A percentile compares a stretch with the other conserved stretches of the same genome.
Evolutionary conservation across 2,329 filamentous ascomycete species (phyloP).

Genomic region (Leptographium radiaticola): DNA sequence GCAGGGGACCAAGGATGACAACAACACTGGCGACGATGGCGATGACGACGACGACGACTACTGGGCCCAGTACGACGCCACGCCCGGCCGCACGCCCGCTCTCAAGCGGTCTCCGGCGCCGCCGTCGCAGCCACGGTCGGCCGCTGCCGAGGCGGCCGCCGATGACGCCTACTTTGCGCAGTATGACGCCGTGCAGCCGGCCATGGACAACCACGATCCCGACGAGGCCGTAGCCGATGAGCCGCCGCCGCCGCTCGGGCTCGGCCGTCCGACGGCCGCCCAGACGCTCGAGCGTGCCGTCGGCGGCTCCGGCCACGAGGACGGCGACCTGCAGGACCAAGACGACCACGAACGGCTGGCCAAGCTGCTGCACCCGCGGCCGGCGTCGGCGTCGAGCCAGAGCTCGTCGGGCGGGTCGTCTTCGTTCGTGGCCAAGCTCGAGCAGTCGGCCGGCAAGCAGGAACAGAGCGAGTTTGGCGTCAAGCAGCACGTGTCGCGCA

Average conservation of each 20-base stretch:
- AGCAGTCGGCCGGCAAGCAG: constrained; percentile 40
- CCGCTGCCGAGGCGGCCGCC: constrained; percentile 18
- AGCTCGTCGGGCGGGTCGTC: constrained; percentile 35
- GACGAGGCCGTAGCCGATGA: constrained; percentile 40
- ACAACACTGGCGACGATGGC: constrained; percentile 12
- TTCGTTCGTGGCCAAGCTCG: constrained; percentile 47
- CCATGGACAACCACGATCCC: constrained; percentile 71
- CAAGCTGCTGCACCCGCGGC: constrained; percentile 40
- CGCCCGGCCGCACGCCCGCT: constrained; percentile 51
- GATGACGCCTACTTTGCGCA: constrained; percentile 66
- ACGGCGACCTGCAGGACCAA: constrained; percentile 25
- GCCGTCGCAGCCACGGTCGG: constrained; percentile 11
- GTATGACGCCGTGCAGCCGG: constrained; percentile 67
- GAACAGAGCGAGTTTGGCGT: constrained; percentile 59
- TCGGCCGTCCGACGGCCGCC: constrained; percentile 7
- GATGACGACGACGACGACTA: constrained; percentile 56
- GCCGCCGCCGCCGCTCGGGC: not conserved
- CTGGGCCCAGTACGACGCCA: constrained; percentile 67
- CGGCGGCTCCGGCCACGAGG: constrained; percentile 29
- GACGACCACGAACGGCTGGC: constrained; percentile 21
- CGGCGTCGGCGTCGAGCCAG: constrained; percentile 44
- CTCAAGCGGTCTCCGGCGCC: constrained; percentile 51
- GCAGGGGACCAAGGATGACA: constrained; percentile 2
- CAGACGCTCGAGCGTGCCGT: constrained; percentile 14
- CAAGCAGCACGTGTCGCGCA: constrained; percentile 66